These are phyloP conservation scores for Amylostereum areolatum DNA, from an alignment of 1,284 basidiomycete species.

Conservation along the genomic window DNA sequence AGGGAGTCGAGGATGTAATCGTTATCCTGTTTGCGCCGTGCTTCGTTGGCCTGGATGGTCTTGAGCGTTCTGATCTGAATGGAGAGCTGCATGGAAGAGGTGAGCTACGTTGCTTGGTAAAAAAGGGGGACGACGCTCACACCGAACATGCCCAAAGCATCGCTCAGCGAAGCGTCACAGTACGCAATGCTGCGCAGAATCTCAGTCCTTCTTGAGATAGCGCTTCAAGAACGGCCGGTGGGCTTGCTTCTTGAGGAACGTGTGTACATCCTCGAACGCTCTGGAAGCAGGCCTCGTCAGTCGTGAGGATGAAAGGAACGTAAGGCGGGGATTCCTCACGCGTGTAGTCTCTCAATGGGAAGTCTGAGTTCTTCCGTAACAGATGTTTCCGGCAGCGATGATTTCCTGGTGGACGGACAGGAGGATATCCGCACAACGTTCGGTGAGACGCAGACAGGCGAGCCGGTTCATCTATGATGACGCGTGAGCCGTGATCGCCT, in stretches of 20 bases:
- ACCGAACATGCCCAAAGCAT: constrained; percentile 52
- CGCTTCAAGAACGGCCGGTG: constrained; percentile 72
- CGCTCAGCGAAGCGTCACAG: constrained; percentile 48
- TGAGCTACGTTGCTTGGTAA: background rate
- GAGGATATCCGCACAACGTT: constrained; percentile 47
- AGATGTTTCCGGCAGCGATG: constrained; percentile 29
- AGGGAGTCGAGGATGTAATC: constrained; percentile 19
- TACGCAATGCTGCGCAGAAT: constrained; percentile 48
- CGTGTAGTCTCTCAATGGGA: constrained; percentile 40
- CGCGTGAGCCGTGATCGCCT: no score
- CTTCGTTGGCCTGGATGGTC: constrained; percentile 38
- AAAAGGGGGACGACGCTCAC: constrained; percentile 28
- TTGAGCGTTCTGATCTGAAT: constrained; percentile 60
- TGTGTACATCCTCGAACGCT: constrained; percentile 37
- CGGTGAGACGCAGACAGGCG: constrained; percentile 42
- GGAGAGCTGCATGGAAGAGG: constrained; percentile 24
- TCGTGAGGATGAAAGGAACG: constrained; percentile 16
- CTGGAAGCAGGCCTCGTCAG: constrained; percentile 3
- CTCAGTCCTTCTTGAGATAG: constrained; percentile 71
- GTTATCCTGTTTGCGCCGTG: constrained; percentile 23
- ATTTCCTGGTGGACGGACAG: constrained; percentile 41
- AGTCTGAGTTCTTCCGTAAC: constrained; percentile 28
- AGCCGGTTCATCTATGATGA: constrained; percentile 46
- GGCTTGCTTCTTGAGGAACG: constrained; percentile 53
- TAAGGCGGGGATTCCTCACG: constrained; percentile 29